These are phyloP conservation scores for Talaromyces sp. DNA, from an alignment of 2,329 filamentous ascomycete species.

Conservation along the genomic window DNA sequence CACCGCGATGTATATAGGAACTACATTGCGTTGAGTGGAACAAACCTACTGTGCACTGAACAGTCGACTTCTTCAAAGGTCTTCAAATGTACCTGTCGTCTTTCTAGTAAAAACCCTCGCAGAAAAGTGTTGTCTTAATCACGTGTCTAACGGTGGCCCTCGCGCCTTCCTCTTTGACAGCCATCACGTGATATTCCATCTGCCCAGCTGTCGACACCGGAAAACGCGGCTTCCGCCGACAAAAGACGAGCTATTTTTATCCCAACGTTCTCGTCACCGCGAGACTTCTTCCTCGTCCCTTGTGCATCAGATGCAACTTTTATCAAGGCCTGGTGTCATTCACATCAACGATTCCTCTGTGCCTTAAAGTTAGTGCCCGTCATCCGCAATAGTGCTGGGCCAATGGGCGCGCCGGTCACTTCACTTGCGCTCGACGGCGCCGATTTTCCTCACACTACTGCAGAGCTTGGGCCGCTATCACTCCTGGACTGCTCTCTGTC, in stretches of 20 bases:
- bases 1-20: neutral
- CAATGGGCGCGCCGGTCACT: neutral
- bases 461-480: constrained; percentile 12
- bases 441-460: constrained; percentile 12
- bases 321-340: neutral
- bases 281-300: neutral
- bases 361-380: constrained; percentile 6
- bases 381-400: neutral
- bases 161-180: neutral
- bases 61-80: neutral
- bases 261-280: neutral
- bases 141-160: neutral
- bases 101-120: neutral
- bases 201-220: no score
- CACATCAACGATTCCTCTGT: neutral
- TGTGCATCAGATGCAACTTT: neutral
- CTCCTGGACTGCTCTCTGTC: neutral
- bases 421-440: constrained; percentile 2
- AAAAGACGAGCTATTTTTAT: neutral
- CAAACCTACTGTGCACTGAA: neutral
- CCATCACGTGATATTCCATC: neutral
- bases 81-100: neutral
- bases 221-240: neutral
- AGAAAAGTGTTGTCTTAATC: neutral
- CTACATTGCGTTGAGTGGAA: neutral